Base-by-base conservation (phyloP, 2,329 filamentous ascomycete genomes). In the Fusarium succisae region DNA sequence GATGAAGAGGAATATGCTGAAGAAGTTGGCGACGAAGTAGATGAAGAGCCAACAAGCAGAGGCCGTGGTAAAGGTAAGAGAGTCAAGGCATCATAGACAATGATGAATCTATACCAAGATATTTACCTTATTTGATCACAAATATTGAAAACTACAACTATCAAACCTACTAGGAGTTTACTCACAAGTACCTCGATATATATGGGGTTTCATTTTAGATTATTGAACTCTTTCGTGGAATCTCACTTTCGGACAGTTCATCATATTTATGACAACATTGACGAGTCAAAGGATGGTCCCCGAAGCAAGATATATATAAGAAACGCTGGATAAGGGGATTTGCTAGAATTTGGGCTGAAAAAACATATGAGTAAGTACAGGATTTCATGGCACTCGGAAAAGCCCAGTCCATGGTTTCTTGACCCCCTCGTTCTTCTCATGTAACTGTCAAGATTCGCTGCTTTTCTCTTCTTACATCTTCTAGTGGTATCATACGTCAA, bases 401-500 rank as follows among this genome's bases (percentile, higher is more conserved):
- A 41, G 56, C 45, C 53, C 53, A 50, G 55, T 59, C 59, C 57
- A 45, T 48, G 55, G n/a, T 54, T 65, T 59, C 67, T 70, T 66
- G 57, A 58, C 55, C 70, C 41, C 59, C 53, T 57, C 41, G 53
- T 64, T 63, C 59, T 61, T 66, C 61, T 67, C 66, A 65, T 67
- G 64, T 66, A 70, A 58, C 48, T 70, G 58, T 69, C 66, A 72
- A 63, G 69, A 70, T 73, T 73, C 70, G 63, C 65, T 69, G 66
- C 77, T 66, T 74, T 76, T 67, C 74, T 70, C 70, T 76, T 73
- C 66, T 70, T 78, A 70, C 70, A 69, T 71, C 72, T 73, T 78
- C 75, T 79, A 79, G 77, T 78, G 77, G 78, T 80, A 80, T 80
- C 78, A 79, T 79, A 70, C 72, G 67, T 75, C 64, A 68, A 70